Conservation (phyloP, 2,329 filamentous ascomycete genomes). For the Karstenula rhodostoma region DNA sequence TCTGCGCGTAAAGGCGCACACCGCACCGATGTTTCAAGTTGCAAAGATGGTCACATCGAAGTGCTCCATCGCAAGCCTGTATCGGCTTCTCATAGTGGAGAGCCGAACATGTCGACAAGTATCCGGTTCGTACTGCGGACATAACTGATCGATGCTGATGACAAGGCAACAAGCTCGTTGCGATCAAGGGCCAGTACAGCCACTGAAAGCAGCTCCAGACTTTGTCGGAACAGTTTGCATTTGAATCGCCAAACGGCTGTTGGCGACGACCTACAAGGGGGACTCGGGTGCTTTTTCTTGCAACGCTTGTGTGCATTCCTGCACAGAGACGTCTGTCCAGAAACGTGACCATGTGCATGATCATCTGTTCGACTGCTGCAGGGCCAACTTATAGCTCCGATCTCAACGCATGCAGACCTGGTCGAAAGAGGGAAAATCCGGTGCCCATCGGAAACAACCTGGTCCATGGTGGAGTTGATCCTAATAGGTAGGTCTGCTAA, state of each 20-base stretch:
- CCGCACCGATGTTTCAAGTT: neutral
- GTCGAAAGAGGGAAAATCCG: neutral
- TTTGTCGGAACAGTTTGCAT: neutral
- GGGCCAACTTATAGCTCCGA: neutral
- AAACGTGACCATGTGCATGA: neutral
- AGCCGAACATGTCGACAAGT: neutral
- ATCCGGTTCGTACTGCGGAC: neutral
- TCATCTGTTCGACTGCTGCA: slow-evolving; percentile 2
- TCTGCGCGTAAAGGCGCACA: neutral
- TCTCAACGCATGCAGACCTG: neutral
- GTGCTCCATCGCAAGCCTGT: too few relatives aligned
- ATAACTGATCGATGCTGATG: too few relatives aligned
- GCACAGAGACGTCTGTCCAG: neutral
- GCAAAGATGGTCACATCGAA: neutral
- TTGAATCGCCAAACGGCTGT: neutral
- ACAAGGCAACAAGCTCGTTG: neutral
- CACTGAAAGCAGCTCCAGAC: neutral
- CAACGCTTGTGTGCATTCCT: neutral
- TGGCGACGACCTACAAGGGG: neutral
- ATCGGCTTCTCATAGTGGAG: neutral
- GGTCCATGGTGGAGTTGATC: neutral
- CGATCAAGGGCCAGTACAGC: neutral
- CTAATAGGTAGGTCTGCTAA: neutral
- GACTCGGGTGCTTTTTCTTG: neutral
- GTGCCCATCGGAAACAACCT: neutral